phyloP scores from a whole-genome alignment of 2,329 filamentous ascomycete genomes.

The Xylariaceae sp. region DNA sequence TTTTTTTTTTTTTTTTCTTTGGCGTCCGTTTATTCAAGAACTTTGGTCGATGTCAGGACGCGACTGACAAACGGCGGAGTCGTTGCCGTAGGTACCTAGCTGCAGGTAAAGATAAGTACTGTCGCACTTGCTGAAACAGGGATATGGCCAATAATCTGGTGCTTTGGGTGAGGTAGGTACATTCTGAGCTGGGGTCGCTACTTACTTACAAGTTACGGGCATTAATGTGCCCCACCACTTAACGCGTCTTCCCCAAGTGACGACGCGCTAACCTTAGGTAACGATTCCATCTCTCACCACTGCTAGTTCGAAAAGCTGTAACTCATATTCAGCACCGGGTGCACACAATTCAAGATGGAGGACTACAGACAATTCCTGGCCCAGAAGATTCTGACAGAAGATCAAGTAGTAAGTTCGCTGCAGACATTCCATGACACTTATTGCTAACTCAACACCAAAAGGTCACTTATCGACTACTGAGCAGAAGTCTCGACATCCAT shows the following conservation, averaged over 20 bases:
- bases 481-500: constrained; percentile 77
- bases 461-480: constrained; percentile 84
- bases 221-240: constrained; percentile 24
- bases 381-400: constrained; percentile 71
- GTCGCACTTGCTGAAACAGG: no score
- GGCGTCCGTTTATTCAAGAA: no score
- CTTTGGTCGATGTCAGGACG: no score
- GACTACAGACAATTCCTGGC: constrained; percentile 71
- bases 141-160: no score
- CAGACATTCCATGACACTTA: not conserved
- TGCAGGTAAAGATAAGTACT: not conserved
- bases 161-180: no score
- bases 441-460: constrained; percentile 35
- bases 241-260: no score
- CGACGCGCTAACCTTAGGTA: no score
- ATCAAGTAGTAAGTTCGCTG: constrained; percentile 59
- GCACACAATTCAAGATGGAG: constrained; percentile 39
- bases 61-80: no score
- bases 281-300: not conserved
- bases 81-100: not conserved
- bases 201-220: no score
- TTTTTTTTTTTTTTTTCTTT: no score
- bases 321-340: not conserved
- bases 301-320: not conserved
- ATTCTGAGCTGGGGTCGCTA: no score